These are phyloP conservation scores for Eutypa lata DNA, from an alignment of 2,329 filamentous ascomycete species.

Conservation along the genomic window DNA sequence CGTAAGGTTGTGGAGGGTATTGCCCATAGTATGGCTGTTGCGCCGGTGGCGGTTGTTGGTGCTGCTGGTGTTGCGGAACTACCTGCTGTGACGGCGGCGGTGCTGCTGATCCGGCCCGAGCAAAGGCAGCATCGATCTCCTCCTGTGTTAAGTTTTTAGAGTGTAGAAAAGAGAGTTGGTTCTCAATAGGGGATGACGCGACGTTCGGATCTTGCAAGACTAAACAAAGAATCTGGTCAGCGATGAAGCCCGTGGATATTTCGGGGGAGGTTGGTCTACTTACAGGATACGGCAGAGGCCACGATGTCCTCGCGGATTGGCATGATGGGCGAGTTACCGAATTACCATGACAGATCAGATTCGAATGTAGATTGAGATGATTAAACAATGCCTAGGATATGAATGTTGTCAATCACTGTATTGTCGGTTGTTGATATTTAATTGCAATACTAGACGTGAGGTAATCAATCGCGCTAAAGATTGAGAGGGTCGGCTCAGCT, in stretches of 20 bases:
- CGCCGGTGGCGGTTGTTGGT: constrained; percentile 41
- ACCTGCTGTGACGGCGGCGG: constrained; percentile 39
- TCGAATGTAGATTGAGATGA: not conserved
- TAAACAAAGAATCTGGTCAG: constrained; percentile 31
- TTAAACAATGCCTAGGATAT: no score
- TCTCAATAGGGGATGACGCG: constrained; percentile 84
- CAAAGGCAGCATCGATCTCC: constrained; percentile 82
- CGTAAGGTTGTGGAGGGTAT: constrained; percentile 47
- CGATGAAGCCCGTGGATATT: constrained; percentile 11
- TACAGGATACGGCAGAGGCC: constrained; percentile 30
- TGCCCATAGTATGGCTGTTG: constrained; percentile 41
- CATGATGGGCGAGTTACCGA: constrained; percentile 41
- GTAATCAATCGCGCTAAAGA: no score
- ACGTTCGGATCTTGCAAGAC: constrained; percentile 95
- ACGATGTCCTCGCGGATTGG: constrained; percentile 83
- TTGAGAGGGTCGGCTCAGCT: no score
- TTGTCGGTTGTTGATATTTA: no score
- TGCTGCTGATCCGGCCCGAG: constrained; percentile 58
- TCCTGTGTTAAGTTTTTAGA: constrained; percentile 97
- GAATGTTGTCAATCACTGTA: no score
- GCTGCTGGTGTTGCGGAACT: constrained; percentile 32
- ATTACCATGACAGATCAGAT: not conserved
- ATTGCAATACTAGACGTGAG: no score
- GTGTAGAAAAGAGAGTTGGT: constrained; percentile 86
- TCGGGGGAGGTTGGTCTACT: constrained; percentile 11